Percentiles rank a stretch among this genome's conserved stretches.
phyloP scores from a whole-genome alignment of 176 grass and related monocot species.

The Cocos nucifera region DNA sequence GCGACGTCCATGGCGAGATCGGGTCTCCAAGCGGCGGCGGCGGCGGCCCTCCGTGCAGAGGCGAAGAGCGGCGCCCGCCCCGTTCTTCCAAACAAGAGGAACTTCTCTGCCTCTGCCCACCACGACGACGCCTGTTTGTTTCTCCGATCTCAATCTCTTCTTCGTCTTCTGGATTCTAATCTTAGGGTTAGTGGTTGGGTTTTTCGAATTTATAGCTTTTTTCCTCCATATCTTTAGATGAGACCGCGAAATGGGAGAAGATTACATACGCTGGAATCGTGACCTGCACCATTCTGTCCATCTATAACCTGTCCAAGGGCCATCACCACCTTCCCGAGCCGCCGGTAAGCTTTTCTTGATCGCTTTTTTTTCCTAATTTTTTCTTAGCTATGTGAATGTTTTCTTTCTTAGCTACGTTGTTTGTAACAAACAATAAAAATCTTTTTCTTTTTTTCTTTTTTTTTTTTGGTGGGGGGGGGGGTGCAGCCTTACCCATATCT shows the following conservation, averaged over 20 bases:
- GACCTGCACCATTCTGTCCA: slow-evolving; percentile 41
- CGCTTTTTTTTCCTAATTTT: no score
- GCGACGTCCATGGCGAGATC: slow-evolving; percentile 61
- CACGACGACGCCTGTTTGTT: slow-evolving; percentile 70
- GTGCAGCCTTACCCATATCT: slow-evolving; percentile 66
- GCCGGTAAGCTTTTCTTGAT: slow-evolving; percentile 24
- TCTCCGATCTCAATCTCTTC: neutral
- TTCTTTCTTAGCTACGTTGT: no score
- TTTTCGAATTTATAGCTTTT: neutral
- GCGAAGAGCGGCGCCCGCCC: slow-evolving; percentile 19
- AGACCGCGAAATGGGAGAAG: slow-evolving; percentile 97
- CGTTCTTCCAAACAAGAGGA: slow-evolving; percentile 12
- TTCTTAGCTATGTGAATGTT: no score
- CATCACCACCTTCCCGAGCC: slow-evolving; percentile 71
- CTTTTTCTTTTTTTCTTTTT: neutral
- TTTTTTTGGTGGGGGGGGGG: no score
- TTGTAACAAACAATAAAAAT: no score
- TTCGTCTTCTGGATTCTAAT: neutral
- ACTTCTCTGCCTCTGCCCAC: slow-evolving; percentile 49
- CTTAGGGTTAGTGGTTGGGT: neutral
- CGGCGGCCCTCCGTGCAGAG: slow-evolving; percentile 6
- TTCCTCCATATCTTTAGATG: slow-evolving; percentile 26
- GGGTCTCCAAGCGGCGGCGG: slow-evolving; percentile 48
- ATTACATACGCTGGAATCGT: slow-evolving; percentile 68
- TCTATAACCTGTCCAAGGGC: slow-evolving; percentile 76